Percentiles rank a stretch among this genome's conserved stretches.
These are phyloP conservation scores for Talaromyces marneffei DNA, from an alignment of 2,329 filamentous ascomycete genomes.

Conservation along the genomic window DNA sequence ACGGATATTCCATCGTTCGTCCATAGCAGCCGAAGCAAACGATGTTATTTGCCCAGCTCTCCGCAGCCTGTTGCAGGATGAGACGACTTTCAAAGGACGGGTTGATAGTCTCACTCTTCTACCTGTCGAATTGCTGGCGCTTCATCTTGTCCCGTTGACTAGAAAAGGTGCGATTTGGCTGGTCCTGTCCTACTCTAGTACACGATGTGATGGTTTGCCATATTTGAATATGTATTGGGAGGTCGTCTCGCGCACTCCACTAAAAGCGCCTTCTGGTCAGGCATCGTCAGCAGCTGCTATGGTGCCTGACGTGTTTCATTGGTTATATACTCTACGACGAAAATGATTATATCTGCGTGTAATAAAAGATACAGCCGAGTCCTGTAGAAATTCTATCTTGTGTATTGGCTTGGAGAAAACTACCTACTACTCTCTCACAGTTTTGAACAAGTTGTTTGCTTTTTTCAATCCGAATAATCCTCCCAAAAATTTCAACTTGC, in stretches of 20 bases:
- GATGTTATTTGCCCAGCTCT: neutral
- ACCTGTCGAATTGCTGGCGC: conserved; percentile 30
- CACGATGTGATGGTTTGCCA: conserved; percentile 28
- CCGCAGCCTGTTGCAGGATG: neutral
- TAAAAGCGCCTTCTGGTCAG: conserved; percentile 29
- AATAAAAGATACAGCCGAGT: neutral
- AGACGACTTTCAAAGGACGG: neutral
- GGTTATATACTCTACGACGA: conserved; percentile 28
- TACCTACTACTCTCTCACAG: neutral
- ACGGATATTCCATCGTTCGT: conserved; percentile 14
- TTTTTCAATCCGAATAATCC: neutral
- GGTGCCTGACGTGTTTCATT: conserved; percentile 32
- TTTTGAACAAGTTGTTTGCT: neutral
- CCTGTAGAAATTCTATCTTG: neutral
- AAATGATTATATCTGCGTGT: neutral
- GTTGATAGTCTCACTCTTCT: conserved; percentile 19
- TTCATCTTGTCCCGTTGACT: conserved; percentile 29
- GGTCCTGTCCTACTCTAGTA: conserved; percentile 29
- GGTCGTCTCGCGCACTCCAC: conserved; percentile 23
- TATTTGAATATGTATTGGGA: conserved; percentile 24
- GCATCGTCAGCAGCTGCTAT: conserved; percentile 23
- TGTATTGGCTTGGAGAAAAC: neutral
- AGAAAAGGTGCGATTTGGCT: conserved; percentile 26
- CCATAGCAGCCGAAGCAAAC: neutral
- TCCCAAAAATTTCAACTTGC: neutral